Percentiles rank a stretch among this genome's conserved stretches.
phyloP scores from a whole-genome alignment of 164 flowering plant species.

The Pachysandra terminalis region DNA sequence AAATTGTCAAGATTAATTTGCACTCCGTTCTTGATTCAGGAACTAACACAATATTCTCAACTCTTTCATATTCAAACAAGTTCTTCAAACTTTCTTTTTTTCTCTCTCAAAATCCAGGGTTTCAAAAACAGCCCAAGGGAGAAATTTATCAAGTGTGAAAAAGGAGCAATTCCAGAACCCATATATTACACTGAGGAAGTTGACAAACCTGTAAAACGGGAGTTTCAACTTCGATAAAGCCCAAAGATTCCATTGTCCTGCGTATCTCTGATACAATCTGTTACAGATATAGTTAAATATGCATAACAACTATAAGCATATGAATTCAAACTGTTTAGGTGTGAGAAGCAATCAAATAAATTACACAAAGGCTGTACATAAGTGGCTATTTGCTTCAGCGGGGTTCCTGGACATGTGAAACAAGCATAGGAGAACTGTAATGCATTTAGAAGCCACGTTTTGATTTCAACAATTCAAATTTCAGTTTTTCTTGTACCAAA shows the following conservation, averaged over 20 bases:
- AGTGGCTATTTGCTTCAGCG: neutral
- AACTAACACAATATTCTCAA: neutral
- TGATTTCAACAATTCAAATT: too few relatives aligned
- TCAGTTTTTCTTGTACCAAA: too few relatives aligned
- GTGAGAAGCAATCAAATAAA: too few relatives aligned
- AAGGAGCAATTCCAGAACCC: neutral
- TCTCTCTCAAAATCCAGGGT: too few relatives aligned
- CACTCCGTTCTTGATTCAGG: neutral
- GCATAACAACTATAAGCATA: conserved; percentile 1
- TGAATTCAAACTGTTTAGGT: neutral
- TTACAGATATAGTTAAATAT: conserved; percentile 15
- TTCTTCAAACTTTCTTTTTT: too few relatives aligned
- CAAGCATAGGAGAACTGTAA: neutral
- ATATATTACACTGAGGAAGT: neutral
- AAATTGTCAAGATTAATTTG: neutral
- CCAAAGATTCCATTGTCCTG: conserved; percentile 78
- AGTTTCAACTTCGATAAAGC: conserved; percentile 88
- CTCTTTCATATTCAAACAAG: neutral
- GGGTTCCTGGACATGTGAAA: neutral
- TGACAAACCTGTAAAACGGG: conserved; percentile 82
- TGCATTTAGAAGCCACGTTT: too few relatives aligned
- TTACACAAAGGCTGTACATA: neutral
- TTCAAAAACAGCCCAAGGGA: neutral
- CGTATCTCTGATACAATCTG: conserved; percentile 92
- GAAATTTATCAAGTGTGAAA: neutral